These are phyloP conservation scores for Dictyostelium citrinum DNA, from an alignment of 78 protist species.

Conservation along the genomic window DNA sequence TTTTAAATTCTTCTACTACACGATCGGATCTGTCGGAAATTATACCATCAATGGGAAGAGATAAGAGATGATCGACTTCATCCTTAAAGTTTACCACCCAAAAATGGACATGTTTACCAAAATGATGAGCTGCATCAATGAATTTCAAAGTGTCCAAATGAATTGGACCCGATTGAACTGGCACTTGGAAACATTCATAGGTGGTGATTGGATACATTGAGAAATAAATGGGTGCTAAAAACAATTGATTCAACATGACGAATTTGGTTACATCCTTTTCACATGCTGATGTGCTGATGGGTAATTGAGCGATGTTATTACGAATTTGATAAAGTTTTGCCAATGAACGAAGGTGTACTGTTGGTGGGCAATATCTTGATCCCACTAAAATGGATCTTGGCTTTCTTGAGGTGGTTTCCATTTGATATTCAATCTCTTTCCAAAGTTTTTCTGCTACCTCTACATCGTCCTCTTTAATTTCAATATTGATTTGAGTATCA, in stretches of 20 bases:
- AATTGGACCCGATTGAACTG: constrained; percentile 28
- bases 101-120: constrained; percentile 36
- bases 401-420: not conserved
- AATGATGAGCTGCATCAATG: constrained; percentile 4
- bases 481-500: constrained; percentile 18
- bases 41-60: constrained; percentile 6
- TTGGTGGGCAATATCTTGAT: constrained; percentile 37
- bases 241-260: not conserved
- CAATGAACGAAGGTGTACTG: not conserved
- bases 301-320: not conserved
- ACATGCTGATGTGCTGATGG: constrained; percentile 49
- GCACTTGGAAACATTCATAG: constrained; percentile 26
- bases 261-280: constrained; percentile 41
- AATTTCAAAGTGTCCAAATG: not conserved
- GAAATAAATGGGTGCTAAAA: constrained; percentile 6
- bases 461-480: constrained; percentile 30
- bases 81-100: constrained; percentile 34
- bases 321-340: not conserved
- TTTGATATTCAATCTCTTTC: constrained; percentile 6
- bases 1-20: not conserved
- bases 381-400: constrained; percentile 24
- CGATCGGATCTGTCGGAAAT: constrained; percentile 46
- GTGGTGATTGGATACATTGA: not conserved
- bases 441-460: constrained; percentile 18
- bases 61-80: not conserved